phyloP scores from a whole-genome alignment of 73 alveolate species.

The Tetrahymena thermophila region DNA sequence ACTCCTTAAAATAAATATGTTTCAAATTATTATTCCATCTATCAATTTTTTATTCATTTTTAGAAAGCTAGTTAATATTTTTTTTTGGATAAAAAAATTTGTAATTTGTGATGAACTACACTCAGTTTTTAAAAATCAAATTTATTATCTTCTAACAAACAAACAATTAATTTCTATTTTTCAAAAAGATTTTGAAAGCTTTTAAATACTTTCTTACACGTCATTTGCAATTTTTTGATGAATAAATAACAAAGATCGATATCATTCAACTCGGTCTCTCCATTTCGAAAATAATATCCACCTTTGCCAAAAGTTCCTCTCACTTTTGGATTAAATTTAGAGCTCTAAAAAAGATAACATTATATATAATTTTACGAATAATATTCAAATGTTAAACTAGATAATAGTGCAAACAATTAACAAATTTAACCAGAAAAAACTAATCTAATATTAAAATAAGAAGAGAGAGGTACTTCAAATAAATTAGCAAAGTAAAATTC shows the following conservation, averaged over 20 bases:
- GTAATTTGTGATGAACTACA: too few relatives aligned
- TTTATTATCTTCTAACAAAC: too few relatives aligned
- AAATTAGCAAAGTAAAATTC: background rate
- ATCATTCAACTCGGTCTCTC: background rate
- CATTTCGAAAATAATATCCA: background rate
- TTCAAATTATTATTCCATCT: too few relatives aligned
- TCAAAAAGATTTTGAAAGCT: background rate
- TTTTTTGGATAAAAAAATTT: too few relatives aligned
- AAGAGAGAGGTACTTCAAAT: background rate
- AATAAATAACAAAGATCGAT: background rate
- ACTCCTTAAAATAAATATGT: too few relatives aligned
- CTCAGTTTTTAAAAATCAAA: too few relatives aligned
- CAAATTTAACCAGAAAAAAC: background rate
- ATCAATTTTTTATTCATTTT: too few relatives aligned
- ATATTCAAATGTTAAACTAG: background rate
- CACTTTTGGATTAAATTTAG: background rate
- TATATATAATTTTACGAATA: background rate
- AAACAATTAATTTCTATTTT: background rate
- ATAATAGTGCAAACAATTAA: background rate
- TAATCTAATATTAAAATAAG: background rate
- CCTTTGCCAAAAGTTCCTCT: background rate
- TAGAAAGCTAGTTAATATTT: too few relatives aligned
- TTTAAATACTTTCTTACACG: background rate
- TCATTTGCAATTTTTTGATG: background rate
- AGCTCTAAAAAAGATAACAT: background rate